phyloP scores from a whole-genome alignment of 1,284 basidiomycete species.

The Tilletia indica region DNA sequence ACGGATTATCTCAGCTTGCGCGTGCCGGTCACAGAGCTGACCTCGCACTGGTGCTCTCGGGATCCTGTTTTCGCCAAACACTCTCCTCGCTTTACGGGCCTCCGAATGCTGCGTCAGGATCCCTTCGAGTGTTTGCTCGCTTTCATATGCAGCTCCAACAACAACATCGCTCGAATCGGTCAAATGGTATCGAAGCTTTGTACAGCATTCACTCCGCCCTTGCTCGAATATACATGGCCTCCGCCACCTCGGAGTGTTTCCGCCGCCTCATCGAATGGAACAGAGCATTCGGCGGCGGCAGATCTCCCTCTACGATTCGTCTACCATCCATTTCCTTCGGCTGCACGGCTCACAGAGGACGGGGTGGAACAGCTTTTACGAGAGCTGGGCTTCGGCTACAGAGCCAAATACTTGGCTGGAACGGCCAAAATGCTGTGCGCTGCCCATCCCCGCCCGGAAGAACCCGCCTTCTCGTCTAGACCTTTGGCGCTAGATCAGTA shows the following conservation, averaged over 20 bases:
- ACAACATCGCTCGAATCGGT: constrained; percentile 67
- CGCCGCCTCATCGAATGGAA: constrained; percentile 27
- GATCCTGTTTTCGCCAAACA: constrained; percentile 75
- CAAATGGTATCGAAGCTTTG: constrained; percentile 55
- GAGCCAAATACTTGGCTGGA: constrained; percentile 81
- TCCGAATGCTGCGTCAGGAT: constrained; percentile 80
- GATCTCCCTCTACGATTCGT: constrained; percentile 38
- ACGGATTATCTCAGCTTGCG: constrained; percentile 86
- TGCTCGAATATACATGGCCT: constrained; percentile 57
- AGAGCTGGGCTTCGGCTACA: constrained; percentile 88
- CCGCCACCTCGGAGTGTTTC: constrained; percentile 10
- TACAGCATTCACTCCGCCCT: constrained; percentile 61
- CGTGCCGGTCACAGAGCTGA: constrained; percentile 72
- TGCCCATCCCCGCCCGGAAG: constrained; percentile 2
- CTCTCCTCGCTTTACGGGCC: constrained; percentile 63
- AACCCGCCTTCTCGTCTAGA: neutral
- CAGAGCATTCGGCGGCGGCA: neutral
- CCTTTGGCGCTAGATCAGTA: neutral
- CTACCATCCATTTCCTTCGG: constrained; percentile 84
- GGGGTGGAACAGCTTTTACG: constrained; percentile 65
- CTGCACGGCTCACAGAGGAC: constrained; percentile 66
- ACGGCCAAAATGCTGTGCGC: constrained; percentile 74
- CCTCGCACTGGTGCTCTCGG: constrained; percentile 70
- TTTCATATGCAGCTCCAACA: constrained; percentile 97
- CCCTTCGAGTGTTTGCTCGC: constrained; percentile 73